Percentiles rank a stretch among this genome's conserved stretches.
These are phyloP conservation scores for Prunus fruticosa DNA, from an alignment of 306 rosid species.

Conservation along the genomic window DNA sequence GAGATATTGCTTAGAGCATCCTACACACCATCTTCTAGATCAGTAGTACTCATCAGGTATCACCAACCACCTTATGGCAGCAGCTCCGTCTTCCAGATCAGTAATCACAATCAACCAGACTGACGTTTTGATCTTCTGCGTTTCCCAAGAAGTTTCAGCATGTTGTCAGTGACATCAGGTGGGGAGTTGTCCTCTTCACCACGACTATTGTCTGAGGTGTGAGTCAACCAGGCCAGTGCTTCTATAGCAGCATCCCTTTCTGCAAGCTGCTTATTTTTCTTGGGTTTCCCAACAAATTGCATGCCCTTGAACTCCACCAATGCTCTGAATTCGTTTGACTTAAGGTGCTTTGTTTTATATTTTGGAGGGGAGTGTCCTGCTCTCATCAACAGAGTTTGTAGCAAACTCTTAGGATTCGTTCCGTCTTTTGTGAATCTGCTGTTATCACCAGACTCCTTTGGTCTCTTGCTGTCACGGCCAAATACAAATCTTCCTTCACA, in stretches of 20 bases:
- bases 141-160: conserved; percentile 87
- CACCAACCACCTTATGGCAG: background rate
- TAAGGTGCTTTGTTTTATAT: conserved; percentile 91
- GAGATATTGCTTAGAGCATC: background rate
- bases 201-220: conserved; percentile 62
- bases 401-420: conserved; percentile 85
- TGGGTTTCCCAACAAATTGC: conserved; percentile 96
- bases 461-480: conserved; percentile 78
- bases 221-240: conserved; percentile 98
- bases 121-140: conserved; percentile 72
- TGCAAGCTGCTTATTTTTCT: conserved; percentile 90
- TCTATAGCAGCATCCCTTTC: conserved; percentile 97
- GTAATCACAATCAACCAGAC: conserved; percentile 27
- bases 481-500: conserved; percentile 97
- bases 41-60: background rate
- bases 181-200: conserved; percentile 52
- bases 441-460: conserved; percentile 45
- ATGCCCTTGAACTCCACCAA: conserved; percentile 94
- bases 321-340: conserved; percentile 92
- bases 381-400: conserved; percentile 87
- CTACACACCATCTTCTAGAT: background rate
- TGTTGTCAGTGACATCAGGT: conserved; percentile 87
- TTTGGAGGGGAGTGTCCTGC: conserved; percentile 97
- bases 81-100: background rate
- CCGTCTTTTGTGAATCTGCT: conserved; percentile 81